Evolutionary conservation across 139 green algal species (phyloP), one percentile per base, ranked within the genome.

Genomic region (Auxenochlorella pyrenoidosa): DNA sequence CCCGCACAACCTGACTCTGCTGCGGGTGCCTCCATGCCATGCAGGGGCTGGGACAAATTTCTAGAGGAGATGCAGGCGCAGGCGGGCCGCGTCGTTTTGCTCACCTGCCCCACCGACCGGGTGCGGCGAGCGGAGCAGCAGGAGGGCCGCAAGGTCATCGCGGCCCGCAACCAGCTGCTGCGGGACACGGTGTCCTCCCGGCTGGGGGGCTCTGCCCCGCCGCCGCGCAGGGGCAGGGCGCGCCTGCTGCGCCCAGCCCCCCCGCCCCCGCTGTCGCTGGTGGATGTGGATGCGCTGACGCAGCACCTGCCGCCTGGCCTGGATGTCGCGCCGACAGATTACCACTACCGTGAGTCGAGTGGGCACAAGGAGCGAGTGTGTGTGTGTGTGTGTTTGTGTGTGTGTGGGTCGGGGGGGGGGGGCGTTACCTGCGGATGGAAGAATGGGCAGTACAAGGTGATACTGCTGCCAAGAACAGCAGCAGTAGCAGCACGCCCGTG

Each of bases 81-180:
- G 77, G 77, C 68, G 51, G 77, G 77, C n/a, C 77, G 68, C 1
- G 47, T 83, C 12, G 34, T 70, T 30, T 51, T 83, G 51, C 77
- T 83, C 24, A 83, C 77, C 15, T 83, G 77, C 77, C 77, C 77
- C n/a, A 43, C 47, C 22, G 77, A 83, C 51, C 77, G 77, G n/a
- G 43, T 83, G 13, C 47, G n/a, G 41, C 77, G 77, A 10, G 3
- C 26, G 21, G 26, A 68, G 19, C 47, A 83, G 18, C 41, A 36
- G 51, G 77, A 68, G n/a, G 77, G 77, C 28, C 77, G 77, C 15
- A 68, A 83, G 40, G 12, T 83, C 19, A 34, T 68, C 2, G 51
- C 47, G 1, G 3, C 66, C 32, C 77, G 77, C 47, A 83, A 83
- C 77, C 47, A 51, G n/a, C 51, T 43, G 77, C 77, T 83, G 77